These are phyloP conservation scores for Thymus mandschuricus DNA, from an alignment of 257 asterid species.

Conservation along the genomic window DNA sequence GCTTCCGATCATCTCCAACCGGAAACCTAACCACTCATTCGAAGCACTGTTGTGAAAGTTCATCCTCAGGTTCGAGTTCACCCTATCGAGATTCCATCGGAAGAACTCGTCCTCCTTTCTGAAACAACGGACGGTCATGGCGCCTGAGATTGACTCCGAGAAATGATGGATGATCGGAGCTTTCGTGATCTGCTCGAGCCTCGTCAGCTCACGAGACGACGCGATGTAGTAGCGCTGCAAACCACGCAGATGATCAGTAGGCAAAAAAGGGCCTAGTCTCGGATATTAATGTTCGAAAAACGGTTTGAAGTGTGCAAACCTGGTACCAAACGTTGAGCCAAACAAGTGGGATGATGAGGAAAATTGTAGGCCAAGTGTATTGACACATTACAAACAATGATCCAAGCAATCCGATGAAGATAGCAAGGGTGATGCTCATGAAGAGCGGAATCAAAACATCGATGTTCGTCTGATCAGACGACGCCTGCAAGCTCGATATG, in stretches of 20 bases:
- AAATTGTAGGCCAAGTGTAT: conserved; percentile 69
- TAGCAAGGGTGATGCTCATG: conserved; percentile 37
- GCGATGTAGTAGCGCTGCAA: conserved; percentile 63
- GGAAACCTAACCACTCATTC: conserved; percentile 83
- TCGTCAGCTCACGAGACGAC: conserved; percentile 73
- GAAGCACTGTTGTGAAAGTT: conserved; percentile 69
- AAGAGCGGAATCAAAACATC: conserved; percentile 58
- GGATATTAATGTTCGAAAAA: too few relatives aligned
- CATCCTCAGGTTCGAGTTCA: conserved; percentile 58
- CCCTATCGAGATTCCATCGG: conserved; percentile 54
- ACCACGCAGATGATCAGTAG: not conserved
- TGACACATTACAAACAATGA: conserved; percentile 53
- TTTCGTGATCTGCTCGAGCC: conserved; percentile 64
- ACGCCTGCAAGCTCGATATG: conserved; percentile 47
- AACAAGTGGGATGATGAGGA: conserved; percentile 59
- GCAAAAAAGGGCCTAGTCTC: not conserved
- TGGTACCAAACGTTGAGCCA: conserved; percentile 75
- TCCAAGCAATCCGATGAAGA: conserved; percentile 50
- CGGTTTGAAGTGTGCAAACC: conserved; percentile 34
- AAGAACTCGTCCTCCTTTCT: conserved; percentile 51
- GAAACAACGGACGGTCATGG: conserved; percentile 71
- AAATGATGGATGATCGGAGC: conserved; percentile 83
- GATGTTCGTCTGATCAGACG: conserved; percentile 62
- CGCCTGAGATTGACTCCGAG: conserved; percentile 71
- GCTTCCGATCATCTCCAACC: conserved; percentile 73